Base-by-base conservation (phyloP, 2,329 filamentous ascomycete genomes). In the Pezicula neosporulosa region DNA sequence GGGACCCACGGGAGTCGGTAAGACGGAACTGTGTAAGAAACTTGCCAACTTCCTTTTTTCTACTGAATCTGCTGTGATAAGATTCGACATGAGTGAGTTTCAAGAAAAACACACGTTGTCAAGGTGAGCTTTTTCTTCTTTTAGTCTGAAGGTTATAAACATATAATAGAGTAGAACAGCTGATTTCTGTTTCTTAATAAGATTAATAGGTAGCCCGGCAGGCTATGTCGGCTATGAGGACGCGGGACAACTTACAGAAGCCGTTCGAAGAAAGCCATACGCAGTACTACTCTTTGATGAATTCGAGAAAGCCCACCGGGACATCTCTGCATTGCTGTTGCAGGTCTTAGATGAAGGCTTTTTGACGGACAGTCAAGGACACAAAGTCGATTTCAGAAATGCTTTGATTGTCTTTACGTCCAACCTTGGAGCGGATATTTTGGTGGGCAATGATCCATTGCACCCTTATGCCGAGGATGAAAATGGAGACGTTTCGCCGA, bases 31-130 rank as follows among this genome's bases (percentile, higher is more conserved):
- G 1, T 96, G 92, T 78, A 97, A 97, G 77, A 93, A 95, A 68
- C 86, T 99, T 61, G 94, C 94, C 1, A 82, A 81, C 52, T 97
- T 97, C 73, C 77, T 99, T 36, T 99, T 97, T 72, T 94, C 89
- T 1, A 96, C 90, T 1, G 90, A 96, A 62, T 84, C 85, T 27
- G 93, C 94, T 3, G 90, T 99, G 24, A 83, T 97, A 33, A 82
- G 94, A 33, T 97, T 97, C 69, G 94, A 97, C 70, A 97, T 97
- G 94, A 90, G 85, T 62, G 94, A 99, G 66, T 97, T 97, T 68
- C 91, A 96, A 66, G 94, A 97, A 67, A 96, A 96, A 70, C 93
- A 97, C 66, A 97, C 94, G 3, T 89, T 97, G 50, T 96, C 90
- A n/a, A n/a, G n/a, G n/a, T n/a, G n/a, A n/a, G n/a, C n/a, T n/a